Base-by-base conservation (phyloP, 192 early-diverging fungal genomes). In the Coemansia sp. region DNA sequence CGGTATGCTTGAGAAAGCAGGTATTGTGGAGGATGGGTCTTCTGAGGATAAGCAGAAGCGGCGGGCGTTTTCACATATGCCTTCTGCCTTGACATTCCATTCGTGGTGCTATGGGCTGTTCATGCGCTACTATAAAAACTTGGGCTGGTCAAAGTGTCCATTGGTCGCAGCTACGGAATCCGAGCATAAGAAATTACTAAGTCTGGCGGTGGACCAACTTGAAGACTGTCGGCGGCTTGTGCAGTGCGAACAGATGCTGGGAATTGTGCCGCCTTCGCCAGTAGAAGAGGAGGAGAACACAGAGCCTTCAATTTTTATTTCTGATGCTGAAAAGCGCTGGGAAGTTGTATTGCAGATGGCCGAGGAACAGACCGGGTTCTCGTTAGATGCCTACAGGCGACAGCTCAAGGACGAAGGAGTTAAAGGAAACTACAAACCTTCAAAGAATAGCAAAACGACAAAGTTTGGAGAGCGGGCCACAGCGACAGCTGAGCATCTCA, bases 71-170 rank as follows among this genome's bases (percentile, higher is more conserved):
- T 38, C 34, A 2, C 34, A 38, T 38, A 38, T 69, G 68, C 78
- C 78, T 12, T 54, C 54, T 56, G 69, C 78, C 8, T 71, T 73
- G 22, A 81, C 78, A 49, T 81, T 81, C 59, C 78, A 81, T 27
- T 68, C 73, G 58, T 81, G 73, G 73, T 81, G 78, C 52, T 81
- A 69, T 25, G 56, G 59, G 7, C 64, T 81, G 4, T 27, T 81
- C 3, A 41, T 65, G 62, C 57, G 55, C 10, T 47, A 75, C 44
- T 58, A 67, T 25, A 5, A 7, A 12, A 24, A 14, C 10, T 41
- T 81, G 14, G 70, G 67, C 0, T 61, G 57, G 64, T 0, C 0
- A 0, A 21, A 50, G 54, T 67, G 66, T 16, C 73, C 79, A 38
- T 44, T 72, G 60, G 68, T 76, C 54, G 65, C 65, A 0, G 74